Conservation (phyloP, 176 grass and related monocot genomes). For the Rhipidocladum racemiflorum region DNA sequence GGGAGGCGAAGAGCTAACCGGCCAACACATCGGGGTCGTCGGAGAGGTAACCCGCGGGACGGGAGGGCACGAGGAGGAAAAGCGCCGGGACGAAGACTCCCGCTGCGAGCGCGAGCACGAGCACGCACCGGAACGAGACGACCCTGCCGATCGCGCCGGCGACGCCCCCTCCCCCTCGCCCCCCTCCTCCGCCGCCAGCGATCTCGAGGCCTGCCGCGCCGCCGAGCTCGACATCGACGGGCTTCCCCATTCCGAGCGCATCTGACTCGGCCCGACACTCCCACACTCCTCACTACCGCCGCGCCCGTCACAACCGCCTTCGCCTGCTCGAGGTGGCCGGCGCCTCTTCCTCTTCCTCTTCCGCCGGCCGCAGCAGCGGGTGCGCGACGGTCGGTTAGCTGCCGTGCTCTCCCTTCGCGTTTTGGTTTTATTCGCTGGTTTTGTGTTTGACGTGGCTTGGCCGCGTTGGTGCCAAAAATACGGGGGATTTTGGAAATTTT, state of each 20-base stretch:
- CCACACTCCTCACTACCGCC: neutral
- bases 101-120: conserved; percentile 45
- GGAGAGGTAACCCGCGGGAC: conserved; percentile 30
- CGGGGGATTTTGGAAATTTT: neutral
- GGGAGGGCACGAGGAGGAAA: conserved; percentile 49
- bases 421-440: conserved; percentile 7
- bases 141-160: conserved; percentile 20
- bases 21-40: conserved; percentile 42
- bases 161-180: neutral
- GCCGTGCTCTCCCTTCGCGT: neutral
- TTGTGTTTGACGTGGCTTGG: neutral
- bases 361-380: neutral
- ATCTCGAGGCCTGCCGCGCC: conserved; percentile 39
- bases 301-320: neutral
- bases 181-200: conserved; percentile 8
- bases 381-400: conserved; percentile 23
- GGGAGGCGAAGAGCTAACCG: conserved; percentile 19
- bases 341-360: neutral
- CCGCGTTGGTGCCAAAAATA: neutral
- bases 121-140: conserved; percentile 42
- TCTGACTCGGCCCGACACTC: conserved; percentile 35
- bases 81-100: conserved; percentile 52
- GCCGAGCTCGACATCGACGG: conserved; percentile 58
- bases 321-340: neutral
- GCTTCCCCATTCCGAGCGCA: conserved; percentile 74